phyloP scores from a whole-genome alignment of 116 monocot genomes.

The Papilionanthe hybrid region DNA sequence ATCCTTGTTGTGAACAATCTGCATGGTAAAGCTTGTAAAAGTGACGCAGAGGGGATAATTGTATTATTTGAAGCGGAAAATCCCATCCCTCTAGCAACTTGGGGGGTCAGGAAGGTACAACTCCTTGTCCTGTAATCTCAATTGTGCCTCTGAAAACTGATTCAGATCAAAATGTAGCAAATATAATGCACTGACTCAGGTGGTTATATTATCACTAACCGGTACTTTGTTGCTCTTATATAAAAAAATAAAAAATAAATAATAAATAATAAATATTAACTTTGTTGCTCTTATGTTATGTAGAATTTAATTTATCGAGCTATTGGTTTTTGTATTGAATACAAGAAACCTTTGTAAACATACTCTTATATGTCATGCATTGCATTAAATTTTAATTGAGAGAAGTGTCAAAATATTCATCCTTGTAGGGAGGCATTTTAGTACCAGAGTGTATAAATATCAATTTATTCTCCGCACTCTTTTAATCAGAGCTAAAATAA shows the following conservation, averaged over 20 bases:
- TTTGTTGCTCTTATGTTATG: too few relatives aligned
- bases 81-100: slow-evolving; percentile 52
- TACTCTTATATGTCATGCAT: background rate
- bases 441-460: too few relatives aligned
- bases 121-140: background rate
- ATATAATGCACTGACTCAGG: background rate
- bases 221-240: too few relatives aligned
- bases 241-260: too few relatives aligned
- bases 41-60: slow-evolving; percentile 57
- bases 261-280: too few relatives aligned
- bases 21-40: slow-evolving; percentile 3
- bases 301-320: too few relatives aligned
- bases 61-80: slow-evolving; percentile 58
- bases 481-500: too few relatives aligned
- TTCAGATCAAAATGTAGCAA: background rate
- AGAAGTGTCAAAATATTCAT: too few relatives aligned
- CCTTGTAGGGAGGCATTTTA: background rate
- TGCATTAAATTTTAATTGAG: background rate
- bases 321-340: too few relatives aligned
- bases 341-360: background rate
- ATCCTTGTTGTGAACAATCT: slow-evolving; percentile 35
- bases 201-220: too few relatives aligned
- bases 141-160: background rate
- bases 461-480: too few relatives aligned
- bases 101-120: slow-evolving; percentile 76